A percentile compares a stretch with the other conserved stretches of the same genome.
Evolutionary conservation across 1,139 yeast genomes (phyloP).

Genomic region (Taphrina populina): DNA sequence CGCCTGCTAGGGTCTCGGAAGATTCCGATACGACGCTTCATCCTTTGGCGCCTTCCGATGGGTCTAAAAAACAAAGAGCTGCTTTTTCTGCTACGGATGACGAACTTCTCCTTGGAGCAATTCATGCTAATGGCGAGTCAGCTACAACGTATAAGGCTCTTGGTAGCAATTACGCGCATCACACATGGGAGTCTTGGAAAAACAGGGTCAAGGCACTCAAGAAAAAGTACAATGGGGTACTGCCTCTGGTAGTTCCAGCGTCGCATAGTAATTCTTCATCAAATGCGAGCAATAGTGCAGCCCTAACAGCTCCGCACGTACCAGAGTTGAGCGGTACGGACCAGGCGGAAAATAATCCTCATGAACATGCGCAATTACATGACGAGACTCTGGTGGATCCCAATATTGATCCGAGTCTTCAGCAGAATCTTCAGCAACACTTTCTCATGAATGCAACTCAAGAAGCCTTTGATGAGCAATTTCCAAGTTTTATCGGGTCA

Average conservation of each 20-base stretch:
- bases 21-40: constrained; percentile 3
- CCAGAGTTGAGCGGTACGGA: not conserved
- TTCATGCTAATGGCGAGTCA: constrained; percentile 16
- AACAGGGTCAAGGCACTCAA: constrained; percentile 29
- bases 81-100: constrained; percentile 30
- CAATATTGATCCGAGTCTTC: constrained; percentile 17
- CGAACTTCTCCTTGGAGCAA: constrained; percentile 13
- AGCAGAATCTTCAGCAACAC: not conserved
- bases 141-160: constrained; percentile 18
- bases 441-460: constrained; percentile 6
- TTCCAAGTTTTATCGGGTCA: no score
- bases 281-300: not conserved
- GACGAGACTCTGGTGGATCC: constrained; percentile 3
- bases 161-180: constrained; percentile 17
- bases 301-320: not conserved
- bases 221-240: constrained; percentile 6
- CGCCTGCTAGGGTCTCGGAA: not conserved
- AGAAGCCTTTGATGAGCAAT: constrained; percentile 17
- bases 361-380: not conserved
- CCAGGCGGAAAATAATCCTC: not conserved
- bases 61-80: constrained; percentile 5
- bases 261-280: no score
- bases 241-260: no score
- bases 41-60: constrained; percentile 8
- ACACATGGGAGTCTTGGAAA: constrained; percentile 34